phyloP scores from a whole-genome alignment of 106 monocot species.

The Apostasia shenzhenica region DNA sequence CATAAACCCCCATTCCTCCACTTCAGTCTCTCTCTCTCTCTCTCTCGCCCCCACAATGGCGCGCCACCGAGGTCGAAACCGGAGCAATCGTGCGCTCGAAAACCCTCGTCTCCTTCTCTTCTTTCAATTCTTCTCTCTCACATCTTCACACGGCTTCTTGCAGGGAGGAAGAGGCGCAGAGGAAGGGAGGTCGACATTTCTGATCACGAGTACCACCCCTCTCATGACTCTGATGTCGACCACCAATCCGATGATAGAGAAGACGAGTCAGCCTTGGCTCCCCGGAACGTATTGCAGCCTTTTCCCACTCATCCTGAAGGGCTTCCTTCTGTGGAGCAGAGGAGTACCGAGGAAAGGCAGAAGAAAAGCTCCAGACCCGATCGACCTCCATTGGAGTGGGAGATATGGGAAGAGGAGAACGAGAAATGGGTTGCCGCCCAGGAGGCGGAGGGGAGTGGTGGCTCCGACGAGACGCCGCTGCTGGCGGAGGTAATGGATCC shows the following conservation, averaged over 20 bases:
- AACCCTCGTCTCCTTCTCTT: not conserved
- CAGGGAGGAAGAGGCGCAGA: not conserved
- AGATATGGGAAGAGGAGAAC: slow-evolving; percentile 44
- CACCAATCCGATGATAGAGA: not conserved
- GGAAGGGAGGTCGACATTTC: not conserved
- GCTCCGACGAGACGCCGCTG: not conserved
- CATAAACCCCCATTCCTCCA: not conserved
- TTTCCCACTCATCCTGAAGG: not conserved
- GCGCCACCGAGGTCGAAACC: slow-evolving; percentile 3
- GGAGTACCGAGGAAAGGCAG: not conserved
- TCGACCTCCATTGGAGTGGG: slow-evolving; percentile 17
- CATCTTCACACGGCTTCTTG: not conserved
- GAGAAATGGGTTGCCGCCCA: slow-evolving; percentile 29
- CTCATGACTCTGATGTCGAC: slow-evolving; percentile 8
- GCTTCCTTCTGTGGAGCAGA: not conserved
- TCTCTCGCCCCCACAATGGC: not conserved
- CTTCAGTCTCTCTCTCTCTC: not conserved
- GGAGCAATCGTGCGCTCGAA: not conserved
- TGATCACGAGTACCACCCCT: slow-evolving; percentile 1
- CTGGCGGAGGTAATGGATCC: slow-evolving; percentile 29
- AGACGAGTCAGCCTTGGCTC: not conserved
- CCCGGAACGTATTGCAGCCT: not conserved
- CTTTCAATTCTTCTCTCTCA: not conserved
- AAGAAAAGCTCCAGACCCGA: not conserved
- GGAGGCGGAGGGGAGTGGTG: not conserved